Evolutionary conservation across 805 yeast genomes (phyloP).

Genomic region (Metschnikowia cubensis): DNA sequence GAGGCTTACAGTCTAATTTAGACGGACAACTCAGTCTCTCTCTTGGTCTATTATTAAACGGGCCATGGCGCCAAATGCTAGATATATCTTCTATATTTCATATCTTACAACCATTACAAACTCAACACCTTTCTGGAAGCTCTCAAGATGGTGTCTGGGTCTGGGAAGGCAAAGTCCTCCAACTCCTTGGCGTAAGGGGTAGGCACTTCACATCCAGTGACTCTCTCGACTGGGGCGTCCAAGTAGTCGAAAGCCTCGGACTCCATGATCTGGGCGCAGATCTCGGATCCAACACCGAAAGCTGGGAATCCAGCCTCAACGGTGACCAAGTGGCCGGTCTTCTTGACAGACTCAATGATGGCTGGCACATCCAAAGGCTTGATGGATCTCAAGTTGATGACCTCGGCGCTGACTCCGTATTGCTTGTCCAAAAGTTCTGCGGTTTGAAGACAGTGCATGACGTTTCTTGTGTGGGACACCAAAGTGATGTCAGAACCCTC

Average conservation of each 20-base stretch:
- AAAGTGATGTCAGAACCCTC: constrained; percentile 89
- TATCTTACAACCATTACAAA: constrained; percentile 37
- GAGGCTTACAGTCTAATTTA: neutral
- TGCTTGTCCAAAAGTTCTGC: constrained; percentile 83
- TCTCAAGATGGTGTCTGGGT: constrained; percentile 81
- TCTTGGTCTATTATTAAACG: too few relatives aligned
- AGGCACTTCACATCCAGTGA: constrained; percentile 99
- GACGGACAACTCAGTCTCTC: too few relatives aligned
- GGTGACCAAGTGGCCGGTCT: constrained; percentile 93
- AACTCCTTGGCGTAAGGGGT: constrained; percentile 96
- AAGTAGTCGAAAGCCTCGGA: constrained; percentile 96
- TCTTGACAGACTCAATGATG: constrained; percentile 83
- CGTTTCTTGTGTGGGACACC: constrained; percentile 90
- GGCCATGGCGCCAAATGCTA: neutral
- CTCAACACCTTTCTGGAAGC: constrained; percentile 79
- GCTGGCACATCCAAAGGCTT: constrained; percentile 93
- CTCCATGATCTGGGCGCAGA: constrained; percentile 97
- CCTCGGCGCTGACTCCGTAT: constrained; percentile 88
- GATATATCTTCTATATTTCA: constrained; percentile 1
- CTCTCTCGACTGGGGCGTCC: constrained; percentile 98
- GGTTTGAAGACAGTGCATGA: constrained; percentile 79
- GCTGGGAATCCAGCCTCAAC: constrained; percentile 98
- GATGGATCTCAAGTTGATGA: constrained; percentile 91
- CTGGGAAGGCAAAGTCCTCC: constrained; percentile 99
- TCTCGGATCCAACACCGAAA: constrained; percentile 98